These are phyloP conservation scores for Solanum hybrid DNA, from an alignment of 305 asterid genomes.

Conservation along the genomic window DNA sequence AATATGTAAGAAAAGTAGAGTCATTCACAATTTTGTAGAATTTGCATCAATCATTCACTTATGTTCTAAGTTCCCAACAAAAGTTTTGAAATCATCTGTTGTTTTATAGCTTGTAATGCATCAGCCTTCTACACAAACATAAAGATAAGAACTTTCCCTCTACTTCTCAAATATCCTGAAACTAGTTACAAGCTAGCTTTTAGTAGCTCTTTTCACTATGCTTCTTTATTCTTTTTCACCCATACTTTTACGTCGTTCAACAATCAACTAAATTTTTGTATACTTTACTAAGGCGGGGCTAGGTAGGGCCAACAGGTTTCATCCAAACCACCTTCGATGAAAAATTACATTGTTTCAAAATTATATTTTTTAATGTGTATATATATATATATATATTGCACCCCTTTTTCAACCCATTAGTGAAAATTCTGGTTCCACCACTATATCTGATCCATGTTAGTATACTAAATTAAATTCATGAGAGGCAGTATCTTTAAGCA, in stretches of 20 bases:
- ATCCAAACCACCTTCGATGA: neutral
- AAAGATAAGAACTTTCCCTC: neutral
- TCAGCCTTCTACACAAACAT: neutral
- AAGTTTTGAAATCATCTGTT: neutral
- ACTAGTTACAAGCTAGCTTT: neutral
- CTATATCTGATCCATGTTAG: neutral
- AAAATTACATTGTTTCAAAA: neutral
- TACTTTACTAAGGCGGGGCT: neutral
- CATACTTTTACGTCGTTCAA: neutral
- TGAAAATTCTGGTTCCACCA: neutral
- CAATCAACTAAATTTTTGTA: neutral
- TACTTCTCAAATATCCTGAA: neutral
- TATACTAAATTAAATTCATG: neutral
- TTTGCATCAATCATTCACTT: neutral
- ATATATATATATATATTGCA: neutral
- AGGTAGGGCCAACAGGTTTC: neutral
- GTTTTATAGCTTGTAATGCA: neutral
- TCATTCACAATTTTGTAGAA: neutral
- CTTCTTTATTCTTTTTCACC: neutral
- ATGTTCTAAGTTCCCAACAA: neutral
- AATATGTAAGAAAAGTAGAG: neutral
- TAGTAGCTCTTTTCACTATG: neutral
- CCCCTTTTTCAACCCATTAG: neutral
- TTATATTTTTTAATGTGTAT: too few relatives aligned
- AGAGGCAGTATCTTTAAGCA: neutral